Evolutionary conservation across 768 basidiomycete genomes (phyloP), one percentile per base, ranked within the genome.

Genomic region (Lyophyllum semitale): DNA sequence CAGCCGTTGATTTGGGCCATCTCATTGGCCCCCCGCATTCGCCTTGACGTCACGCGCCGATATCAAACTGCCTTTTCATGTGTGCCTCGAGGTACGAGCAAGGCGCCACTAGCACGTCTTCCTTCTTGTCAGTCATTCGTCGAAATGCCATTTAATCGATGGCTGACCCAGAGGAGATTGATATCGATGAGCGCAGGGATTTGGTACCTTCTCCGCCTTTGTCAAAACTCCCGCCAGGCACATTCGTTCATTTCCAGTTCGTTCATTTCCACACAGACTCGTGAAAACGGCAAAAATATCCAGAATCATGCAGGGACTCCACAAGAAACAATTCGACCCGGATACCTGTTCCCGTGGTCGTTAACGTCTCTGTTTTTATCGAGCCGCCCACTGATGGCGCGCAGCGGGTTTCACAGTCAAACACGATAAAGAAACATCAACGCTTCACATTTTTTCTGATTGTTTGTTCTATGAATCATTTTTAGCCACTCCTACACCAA

Each of bases 361-460:
- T 4, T 38, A 15, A 38, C 37, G 18, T 18, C n/a, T 38, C n/a
- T 5, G n/a, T n/a, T n/a, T n/a, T n/a, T n/a, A n/a, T n/a, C n/a
- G n/a, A n/a, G n/a, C n/a, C n/a, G n/a, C n/a, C 37, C 11, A n/a
- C 17, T 52, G 42, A 52, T 52, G 51, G 42, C 42, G 51, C 51
- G 20, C 37, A 17, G 15, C 37, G 41, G 40, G n/a, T 50, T 29
- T 18, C n/a, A 42, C n/a, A 25, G 18, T 30, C 26, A 27, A 26
- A 51, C 38, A 18, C n/a, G n/a, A 29, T 35, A 49, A 41, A 41
- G 9, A 41, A 23, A 42, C 41, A n/a, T n/a, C n/a, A n/a, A 12
- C 48, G 15, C 15, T 27, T n/a, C n/a, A 17, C 49, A 43, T 15
- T 17, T 23, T 41, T 52, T 52, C 51, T 52, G 51, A 52, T 52